phyloP scores from a whole-genome alignment of 208 protist genomes.

The Blechomonas ayalai region DNA sequence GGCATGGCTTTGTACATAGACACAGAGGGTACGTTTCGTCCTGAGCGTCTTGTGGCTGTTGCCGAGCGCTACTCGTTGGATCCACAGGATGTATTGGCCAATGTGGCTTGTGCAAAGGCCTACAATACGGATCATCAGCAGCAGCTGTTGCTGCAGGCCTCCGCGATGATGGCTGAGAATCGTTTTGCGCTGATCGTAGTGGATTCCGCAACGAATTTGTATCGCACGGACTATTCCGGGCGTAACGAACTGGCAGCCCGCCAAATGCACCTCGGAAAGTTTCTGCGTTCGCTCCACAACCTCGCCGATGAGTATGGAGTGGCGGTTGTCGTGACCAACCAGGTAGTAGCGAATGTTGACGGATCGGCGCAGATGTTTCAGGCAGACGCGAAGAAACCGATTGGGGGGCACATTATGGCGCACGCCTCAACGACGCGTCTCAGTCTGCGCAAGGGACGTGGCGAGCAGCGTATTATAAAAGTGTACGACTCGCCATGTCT shows the following conservation, averaged over 20 bases:
- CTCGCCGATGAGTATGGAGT: conserved; percentile 99
- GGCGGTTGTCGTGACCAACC: conserved; percentile 99
- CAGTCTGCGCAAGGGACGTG: conserved; percentile 98
- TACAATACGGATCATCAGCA: conserved; percentile 99
- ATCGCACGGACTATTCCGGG: conserved; percentile 98
- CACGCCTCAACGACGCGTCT: conserved; percentile 99
- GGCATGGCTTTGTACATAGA: conserved; percentile 99
- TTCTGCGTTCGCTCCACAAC: conserved; percentile 95
- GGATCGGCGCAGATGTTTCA: conserved; percentile 94
- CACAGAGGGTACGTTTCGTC: conserved; percentile 99
- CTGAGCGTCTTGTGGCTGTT: conserved; percentile 87
- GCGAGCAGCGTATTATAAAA: conserved; percentile 99
- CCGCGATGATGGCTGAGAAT: conserved; percentile 98
- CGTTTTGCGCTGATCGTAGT: conserved; percentile 98
- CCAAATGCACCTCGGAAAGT: conserved; percentile 99
- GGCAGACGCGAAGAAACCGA: conserved; percentile 98
- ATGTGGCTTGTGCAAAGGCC: conserved; percentile 98
- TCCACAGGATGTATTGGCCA: conserved; percentile 97
- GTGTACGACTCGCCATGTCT: conserved; percentile 99
- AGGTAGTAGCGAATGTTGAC: conserved; percentile 98
- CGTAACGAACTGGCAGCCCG: conserved; percentile 97
- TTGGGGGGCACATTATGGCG: conserved; percentile 99
- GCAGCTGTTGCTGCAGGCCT: conserved; percentile 92
- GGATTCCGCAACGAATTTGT: conserved; percentile 98
- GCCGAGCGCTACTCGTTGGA: conserved; percentile 94